Base-by-base conservation (phyloP, 2,329 filamentous ascomycete species). In the Chaetothyriales sp. region DNA sequence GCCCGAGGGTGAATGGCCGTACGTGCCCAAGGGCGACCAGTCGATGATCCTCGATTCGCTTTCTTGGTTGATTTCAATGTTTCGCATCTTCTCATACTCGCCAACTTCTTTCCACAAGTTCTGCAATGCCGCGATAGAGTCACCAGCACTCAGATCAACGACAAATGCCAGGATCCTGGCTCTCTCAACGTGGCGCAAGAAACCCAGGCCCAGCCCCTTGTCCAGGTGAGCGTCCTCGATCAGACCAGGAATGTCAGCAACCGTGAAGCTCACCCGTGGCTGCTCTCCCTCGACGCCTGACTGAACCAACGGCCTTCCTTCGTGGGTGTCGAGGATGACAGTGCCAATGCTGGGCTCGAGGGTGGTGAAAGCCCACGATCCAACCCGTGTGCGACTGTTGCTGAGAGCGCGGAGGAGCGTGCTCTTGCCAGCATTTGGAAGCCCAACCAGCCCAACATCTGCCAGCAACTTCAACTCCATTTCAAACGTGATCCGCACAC, bases 341-440 rank as follows among this genome's bases (percentile, higher is more conserved):
- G 92, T 98, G 48, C 92, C 92, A 51, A 98, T 94, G 60, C 94
- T 95, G 2, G 92, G 92, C 60, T 89, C 84, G 7, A 98, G 75
- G 0, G 92, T 98, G 2, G 92, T 98, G 66, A 98, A 98, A 8
- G 89, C 90, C 92, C 92, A 98, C 65, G 86, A 83, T 43, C 92
- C 92, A 4, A 98, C 82, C 43, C 92, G 80, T 1, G 92, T 87
- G 54, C 89, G 83, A 65, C 86, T 94, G 66, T 89, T 89, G 61
- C 83, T 94, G 61, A 98, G 72, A 2, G 89, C 83, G 18, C 92
- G 82, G 15, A 97, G 77, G 1, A 98, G 76, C 0, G 92, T 97
- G 65, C 86, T 94, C 70, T 98, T 98, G 7, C 92, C 92, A 4
- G 90, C 92, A 66, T 98, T 98, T 1, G 92, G 92, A 15, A 97